Evolutionary conservation across 352 stramenopile genomes (phyloP), one percentile per base, ranked within the genome.

Genomic region (Globisporangium cederbergense): DNA sequence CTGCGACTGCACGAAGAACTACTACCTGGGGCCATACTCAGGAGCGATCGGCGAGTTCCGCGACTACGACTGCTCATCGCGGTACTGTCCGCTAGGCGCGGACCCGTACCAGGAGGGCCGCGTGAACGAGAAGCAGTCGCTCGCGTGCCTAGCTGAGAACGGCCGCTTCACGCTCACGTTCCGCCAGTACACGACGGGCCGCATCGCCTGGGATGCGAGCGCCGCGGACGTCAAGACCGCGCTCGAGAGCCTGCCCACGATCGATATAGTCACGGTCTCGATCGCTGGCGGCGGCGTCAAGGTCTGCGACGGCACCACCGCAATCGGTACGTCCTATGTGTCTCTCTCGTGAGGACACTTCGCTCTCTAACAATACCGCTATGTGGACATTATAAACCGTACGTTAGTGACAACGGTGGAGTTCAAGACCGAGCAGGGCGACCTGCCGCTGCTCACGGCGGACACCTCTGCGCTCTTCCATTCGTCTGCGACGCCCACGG

Each of bases 31-130:
- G 0, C 78, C 80, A 22, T 93, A 87, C 72, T 67, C 81, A 2
- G 76, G 74, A 2, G 79, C 78, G 3, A 74, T 78, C 16, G 77
- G 81, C 14, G 80, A 87, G 47, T 80, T 85, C 57, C 72, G 67
- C 3, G 71, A 74, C 28, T 87, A 84, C 56, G 74, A 88, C 50
- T 98, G 96, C 78, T 81, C 75, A 16, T 62, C 80, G 42, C 75
- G 81, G 20, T 93, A 91, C 62, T 98, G 95, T 65, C 91, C 90
- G 18, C 72, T 87, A 10, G 94, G 92, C 43, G 93, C 94, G 32
- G 90, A 97, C 57, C 91, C 89, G 25, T 82, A 88, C 51, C 78
- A 91, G 10, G 71, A 66, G 0, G 83, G 74, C 32, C 84, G 75
- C 42, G 78, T 89, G 49, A 87, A 93, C 54, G 84, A 93, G 66